Evolutionary conservation across 371 early-diverging fungal species (phyloP).

Genomic region (Enterospora canceri): DNA sequence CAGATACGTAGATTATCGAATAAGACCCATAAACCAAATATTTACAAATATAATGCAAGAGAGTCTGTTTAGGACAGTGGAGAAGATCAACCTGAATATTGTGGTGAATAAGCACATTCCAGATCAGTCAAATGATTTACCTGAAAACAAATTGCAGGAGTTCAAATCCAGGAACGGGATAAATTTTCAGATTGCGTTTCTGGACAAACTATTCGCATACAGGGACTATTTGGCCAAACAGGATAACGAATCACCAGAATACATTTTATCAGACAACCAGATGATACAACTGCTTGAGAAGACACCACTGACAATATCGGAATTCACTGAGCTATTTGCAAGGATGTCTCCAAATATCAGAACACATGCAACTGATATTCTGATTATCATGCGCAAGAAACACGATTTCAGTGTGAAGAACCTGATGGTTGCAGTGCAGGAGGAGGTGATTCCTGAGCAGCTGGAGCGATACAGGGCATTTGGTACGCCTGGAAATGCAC

Average conservation of each 20-base stretch:
- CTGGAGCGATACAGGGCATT: background rate
- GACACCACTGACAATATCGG: conserved; percentile 30
- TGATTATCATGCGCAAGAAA: conserved; percentile 20
- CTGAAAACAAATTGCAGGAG: background rate
- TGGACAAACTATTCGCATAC: conserved; percentile 21
- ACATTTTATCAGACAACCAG: conserved; percentile 49
- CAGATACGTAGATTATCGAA: conserved; percentile 36
- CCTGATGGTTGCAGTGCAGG: background rate
- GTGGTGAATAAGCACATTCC: background rate
- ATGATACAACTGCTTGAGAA: conserved; percentile 19
- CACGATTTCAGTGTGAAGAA: conserved; percentile 15
- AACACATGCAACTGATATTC: conserved; percentile 42
- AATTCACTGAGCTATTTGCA: conserved; percentile 16
- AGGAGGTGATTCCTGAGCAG: background rate
- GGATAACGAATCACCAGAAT: conserved; percentile 48
- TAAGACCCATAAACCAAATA: conserved; percentile 21
- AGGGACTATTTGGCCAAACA: conserved; percentile 46
- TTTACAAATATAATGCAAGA: background rate
- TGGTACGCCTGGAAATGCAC: background rate
- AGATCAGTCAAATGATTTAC: too few species aligned
- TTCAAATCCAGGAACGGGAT: background rate
- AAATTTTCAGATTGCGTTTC: background rate
- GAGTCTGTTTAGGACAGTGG: background rate
- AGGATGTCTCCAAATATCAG: conserved; percentile 43
- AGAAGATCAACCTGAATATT: background rate